Conservation (phyloP, 768 basidiomycete species). For the Neoboletus brunneissimus region DNA sequence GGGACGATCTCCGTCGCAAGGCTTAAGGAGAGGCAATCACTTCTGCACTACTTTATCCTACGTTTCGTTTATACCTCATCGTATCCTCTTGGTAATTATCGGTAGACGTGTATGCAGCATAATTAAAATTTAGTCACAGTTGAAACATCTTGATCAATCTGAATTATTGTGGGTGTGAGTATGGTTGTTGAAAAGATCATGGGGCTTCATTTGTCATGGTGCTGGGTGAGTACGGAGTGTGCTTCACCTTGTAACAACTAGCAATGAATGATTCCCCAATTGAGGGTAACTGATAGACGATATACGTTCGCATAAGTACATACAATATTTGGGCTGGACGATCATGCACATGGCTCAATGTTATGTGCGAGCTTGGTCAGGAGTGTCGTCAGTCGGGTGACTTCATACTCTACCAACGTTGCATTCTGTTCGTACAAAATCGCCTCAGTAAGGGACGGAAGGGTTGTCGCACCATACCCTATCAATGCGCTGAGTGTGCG, state of each 20-base stretch:
- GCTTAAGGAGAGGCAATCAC: neutral
- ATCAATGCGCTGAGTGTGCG: neutral
- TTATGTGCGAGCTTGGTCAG: slow-evolving; percentile 50
- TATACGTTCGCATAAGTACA: neutral
- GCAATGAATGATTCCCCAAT: neutral
- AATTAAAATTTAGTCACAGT: slow-evolving; percentile 1
- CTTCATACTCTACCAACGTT: slow-evolving; percentile 60
- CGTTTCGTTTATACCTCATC: slow-evolving; percentile 9
- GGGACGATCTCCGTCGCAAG: slow-evolving; percentile 40
- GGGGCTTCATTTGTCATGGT: neutral
- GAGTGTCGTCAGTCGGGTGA: slow-evolving; percentile 49
- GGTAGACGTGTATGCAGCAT: slow-evolving; percentile 1
- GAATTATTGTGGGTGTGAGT: neutral
- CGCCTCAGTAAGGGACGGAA: slow-evolving; percentile 78
- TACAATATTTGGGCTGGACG: neutral
- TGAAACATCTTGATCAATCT: neutral
- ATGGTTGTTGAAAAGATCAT: neutral
- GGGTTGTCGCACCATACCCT: slow-evolving; percentile 84
- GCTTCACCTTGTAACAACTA: neutral
- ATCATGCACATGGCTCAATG: slow-evolving; percentile 20
- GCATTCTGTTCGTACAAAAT: slow-evolving; percentile 65
- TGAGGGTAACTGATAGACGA: neutral
- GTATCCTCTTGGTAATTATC: slow-evolving; percentile 18
- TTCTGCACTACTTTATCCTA: slow-evolving; percentile 7
- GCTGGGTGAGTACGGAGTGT: neutral